phyloP scores from a whole-genome alignment of 306 rosid genomes.

The Bauhinia variegata region DNA sequence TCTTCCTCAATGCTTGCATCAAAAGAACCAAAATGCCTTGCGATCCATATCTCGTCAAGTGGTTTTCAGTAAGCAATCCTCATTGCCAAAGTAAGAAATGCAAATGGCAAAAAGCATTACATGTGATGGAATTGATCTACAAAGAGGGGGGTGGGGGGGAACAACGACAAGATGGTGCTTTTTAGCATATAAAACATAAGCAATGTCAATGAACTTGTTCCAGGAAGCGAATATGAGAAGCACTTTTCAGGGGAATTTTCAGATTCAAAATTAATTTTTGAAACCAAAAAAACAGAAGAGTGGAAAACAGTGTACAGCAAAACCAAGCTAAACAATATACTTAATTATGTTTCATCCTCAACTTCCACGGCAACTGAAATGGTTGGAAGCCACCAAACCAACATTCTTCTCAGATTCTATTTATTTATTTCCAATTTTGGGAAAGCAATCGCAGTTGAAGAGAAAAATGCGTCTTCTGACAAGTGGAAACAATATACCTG shows the following conservation, averaged over 20 bases:
- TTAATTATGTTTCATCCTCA: conserved; percentile 15
- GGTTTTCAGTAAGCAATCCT: background rate
- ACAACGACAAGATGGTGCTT: background rate
- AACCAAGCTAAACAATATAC: conserved; percentile 15
- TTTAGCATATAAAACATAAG: background rate
- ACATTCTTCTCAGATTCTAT: background rate
- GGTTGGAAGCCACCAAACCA: background rate
- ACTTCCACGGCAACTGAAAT: conserved; percentile 19
- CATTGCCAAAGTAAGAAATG: conserved; percentile 9
- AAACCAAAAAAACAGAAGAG: background rate
- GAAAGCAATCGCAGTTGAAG: conserved; percentile 27
- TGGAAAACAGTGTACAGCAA: conserved; percentile 7
- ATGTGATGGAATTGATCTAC: background rate
- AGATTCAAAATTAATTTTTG: conserved; percentile 7
- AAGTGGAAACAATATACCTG: conserved; percentile 2
- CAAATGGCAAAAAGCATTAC: too few species aligned
- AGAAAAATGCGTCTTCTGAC: background rate
- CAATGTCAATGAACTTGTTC: background rate
- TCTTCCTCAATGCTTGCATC: conserved; percentile 20
- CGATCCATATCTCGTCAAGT: too few species aligned
- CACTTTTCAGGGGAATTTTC: conserved; percentile 18
- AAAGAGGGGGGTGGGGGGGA: background rate
- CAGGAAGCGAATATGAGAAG: conserved; percentile 1
- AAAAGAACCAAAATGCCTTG: background rate
- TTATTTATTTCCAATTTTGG: background rate